Percentiles rank a stretch among this genome's conserved stretches.
phyloP scores from a whole-genome alignment of 768 basidiomycete genomes.

The Mycena polygramma region DNA sequence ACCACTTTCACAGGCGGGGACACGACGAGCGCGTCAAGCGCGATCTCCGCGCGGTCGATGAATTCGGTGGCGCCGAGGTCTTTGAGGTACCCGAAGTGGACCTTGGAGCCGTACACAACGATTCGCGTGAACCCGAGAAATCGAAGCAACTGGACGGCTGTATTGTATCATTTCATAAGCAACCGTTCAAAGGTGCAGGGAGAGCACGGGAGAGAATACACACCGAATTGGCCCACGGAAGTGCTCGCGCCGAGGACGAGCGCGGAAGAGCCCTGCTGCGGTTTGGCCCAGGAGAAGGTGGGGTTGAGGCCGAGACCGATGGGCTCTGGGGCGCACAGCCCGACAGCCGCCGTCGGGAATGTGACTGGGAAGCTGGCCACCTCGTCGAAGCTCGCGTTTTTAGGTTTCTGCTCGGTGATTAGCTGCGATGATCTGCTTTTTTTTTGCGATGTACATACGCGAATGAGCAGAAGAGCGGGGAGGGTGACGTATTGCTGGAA shows the following conservation, averaged over 20 bases:
- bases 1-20: not conserved
- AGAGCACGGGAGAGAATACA: not conserved
- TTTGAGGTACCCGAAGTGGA: slow-evolving; percentile 52
- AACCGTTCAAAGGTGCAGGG: not conserved
- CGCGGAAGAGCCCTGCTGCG: slow-evolving; percentile 21
- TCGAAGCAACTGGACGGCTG: slow-evolving; percentile 42
- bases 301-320: slow-evolving; percentile 27
- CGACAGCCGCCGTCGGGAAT: slow-evolving; percentile 6
- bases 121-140: no score
- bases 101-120: slow-evolving; percentile 49
- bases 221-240: slow-evolving; percentile 24
- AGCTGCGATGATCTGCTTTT: no score
- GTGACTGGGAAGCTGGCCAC: slow-evolving; percentile 12
- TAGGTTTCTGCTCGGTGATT: no score
- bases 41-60: slow-evolving; percentile 38
- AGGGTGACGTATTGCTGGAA: no score
- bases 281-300: no score
- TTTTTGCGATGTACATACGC: no score
- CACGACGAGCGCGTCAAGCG: not conserved
- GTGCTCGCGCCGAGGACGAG: slow-evolving; percentile 26
- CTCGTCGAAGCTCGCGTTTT: slow-evolving; percentile 19
- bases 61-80: slow-evolving; percentile 49
- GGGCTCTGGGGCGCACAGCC: slow-evolving; percentile 5
- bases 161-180: not conserved
- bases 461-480: no score